Conservation (phyloP, 371 early-diverging fungal genomes). For the Rhizopus microsporus region DNA sequence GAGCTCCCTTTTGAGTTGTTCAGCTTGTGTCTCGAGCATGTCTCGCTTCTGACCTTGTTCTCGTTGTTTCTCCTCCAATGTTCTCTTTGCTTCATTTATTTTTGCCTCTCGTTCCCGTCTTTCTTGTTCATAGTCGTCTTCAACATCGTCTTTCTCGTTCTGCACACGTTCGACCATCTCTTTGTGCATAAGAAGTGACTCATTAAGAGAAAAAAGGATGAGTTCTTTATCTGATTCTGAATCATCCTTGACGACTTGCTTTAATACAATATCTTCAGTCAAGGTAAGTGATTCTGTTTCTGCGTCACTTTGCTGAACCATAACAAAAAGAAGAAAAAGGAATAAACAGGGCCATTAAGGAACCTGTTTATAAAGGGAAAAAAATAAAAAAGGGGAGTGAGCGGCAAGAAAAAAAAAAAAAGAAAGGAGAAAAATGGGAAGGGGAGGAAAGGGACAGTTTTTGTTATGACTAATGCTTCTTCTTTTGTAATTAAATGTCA, state of each 20-base stretch:
- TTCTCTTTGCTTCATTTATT: not conserved
- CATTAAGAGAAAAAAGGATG: conserved; percentile 35
- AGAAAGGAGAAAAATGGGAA: not conserved
- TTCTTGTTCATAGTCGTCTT: conserved; percentile 16
- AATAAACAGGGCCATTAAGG: no score
- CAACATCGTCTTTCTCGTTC: conserved; percentile 27
- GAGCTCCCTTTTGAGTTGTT: conserved; percentile 23
- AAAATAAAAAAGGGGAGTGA: no score
- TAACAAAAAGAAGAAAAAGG: no score
- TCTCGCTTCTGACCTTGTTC: conserved; percentile 5
- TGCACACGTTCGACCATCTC: conserved; percentile 43
- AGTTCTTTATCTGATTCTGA: conserved; percentile 47
- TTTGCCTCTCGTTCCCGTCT: conserved; percentile 9
- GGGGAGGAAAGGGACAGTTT: not conserved
- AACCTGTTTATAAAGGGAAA: no score
- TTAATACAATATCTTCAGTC: no score
- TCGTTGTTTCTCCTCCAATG: conserved; percentile 7
- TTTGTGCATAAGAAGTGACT: conserved; percentile 46
- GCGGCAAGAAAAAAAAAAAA: not conserved
- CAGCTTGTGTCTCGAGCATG: conserved; percentile 16
- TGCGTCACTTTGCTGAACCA: no score
- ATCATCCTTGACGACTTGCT: conserved; percentile 11
- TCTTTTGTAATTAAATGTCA: not conserved
- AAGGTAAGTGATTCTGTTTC: no score
- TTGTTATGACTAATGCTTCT: not conserved